Evolutionary conservation across 2,329 filamentous ascomycete species (phyloP), one percentile per base, ranked within the genome.

Genomic region (Nigrograna mackinnonii): DNA sequence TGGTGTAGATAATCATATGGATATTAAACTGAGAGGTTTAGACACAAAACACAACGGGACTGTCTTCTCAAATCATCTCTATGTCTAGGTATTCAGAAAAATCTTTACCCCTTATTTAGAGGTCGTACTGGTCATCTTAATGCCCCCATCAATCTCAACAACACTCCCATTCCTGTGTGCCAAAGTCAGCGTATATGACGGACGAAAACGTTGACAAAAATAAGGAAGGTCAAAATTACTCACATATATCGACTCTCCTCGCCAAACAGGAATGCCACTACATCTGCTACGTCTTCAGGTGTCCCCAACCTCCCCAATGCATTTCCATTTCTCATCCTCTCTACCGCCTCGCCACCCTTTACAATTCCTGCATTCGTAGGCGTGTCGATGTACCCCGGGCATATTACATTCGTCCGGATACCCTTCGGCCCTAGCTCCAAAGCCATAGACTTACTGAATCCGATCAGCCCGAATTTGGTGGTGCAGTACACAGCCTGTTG

Each of bases 351-450:
- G 11, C 67, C 64, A 0, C 78, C 78, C 37, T 67, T 71, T 2
- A 77, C 68, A 22, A 80, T 74, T 4, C 71, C 72, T 6, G 74
- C 73, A 62, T 77, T 79, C 5, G 69, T 70, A 13, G 73, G 72
- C 37, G 74, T 77, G 47, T 75, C 64, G 36, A 75, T 76, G 34
- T 73, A 71, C 4, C 72, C 75, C 12, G 62, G 63, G 18, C 54
- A 55, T 32, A 67, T 52, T 12, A 58, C 51, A 47, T 67, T 66
- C 9, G 60, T 58, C 2, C 64, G 26, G 1, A 66, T 58, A 0
- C 64, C 64, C 2, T 50, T 42, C 0, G 63, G 62, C 2, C 62
- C 64, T 1, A 66, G 44, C 30, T 68, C 64, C 4, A 64, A 44
- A 37, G 63, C 62, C 21, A 64, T 51, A 30, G 52, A 58, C 42